These are phyloP conservation scores for Flaveria trinervia DNA, from an alignment of 129 eudicot genomes.

Conservation along the genomic window DNA sequence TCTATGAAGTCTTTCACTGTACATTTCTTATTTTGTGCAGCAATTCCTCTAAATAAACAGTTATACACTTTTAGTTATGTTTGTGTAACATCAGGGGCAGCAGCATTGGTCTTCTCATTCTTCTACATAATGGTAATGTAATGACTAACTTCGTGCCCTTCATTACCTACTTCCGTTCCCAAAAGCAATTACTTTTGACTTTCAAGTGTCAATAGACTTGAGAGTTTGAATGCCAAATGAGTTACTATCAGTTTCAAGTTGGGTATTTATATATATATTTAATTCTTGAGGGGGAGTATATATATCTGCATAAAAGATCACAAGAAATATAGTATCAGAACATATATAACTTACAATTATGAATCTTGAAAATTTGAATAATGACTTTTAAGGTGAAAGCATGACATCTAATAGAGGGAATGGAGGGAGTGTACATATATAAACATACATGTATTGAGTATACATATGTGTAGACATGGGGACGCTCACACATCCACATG, in stretches of 20 bases:
- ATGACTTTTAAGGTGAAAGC: constrained; percentile 1
- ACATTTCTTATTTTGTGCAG: constrained; percentile 43
- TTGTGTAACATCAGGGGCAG: constrained; percentile 85
- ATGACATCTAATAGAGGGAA: background rate
- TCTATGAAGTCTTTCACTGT: constrained; percentile 1
- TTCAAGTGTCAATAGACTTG: constrained; percentile 5
- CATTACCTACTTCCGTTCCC: background rate
- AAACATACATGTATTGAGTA: background rate
- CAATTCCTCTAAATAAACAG: constrained; percentile 87
- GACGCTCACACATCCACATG: no score
- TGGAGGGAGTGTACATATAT: background rate
- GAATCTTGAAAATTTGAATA: background rate
- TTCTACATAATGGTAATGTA: constrained; percentile 61
- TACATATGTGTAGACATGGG: no score
- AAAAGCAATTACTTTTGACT: constrained; percentile 13
- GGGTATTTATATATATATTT: constrained; percentile 15
- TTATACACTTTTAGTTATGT: constrained; percentile 78
- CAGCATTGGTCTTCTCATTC: constrained; percentile 66
- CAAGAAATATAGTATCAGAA: background rate
- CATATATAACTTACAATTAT: background rate
- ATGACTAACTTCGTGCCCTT: constrained; percentile 8
- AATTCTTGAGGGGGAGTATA: background rate
- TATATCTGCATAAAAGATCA: background rate
- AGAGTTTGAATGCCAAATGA: background rate
- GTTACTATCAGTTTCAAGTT: background rate